Evolutionary conservation across 2,329 filamentous ascomycete species (phyloP), one percentile per base, ranked within the genome.

Genomic region (Aureobasidium sp.): DNA sequence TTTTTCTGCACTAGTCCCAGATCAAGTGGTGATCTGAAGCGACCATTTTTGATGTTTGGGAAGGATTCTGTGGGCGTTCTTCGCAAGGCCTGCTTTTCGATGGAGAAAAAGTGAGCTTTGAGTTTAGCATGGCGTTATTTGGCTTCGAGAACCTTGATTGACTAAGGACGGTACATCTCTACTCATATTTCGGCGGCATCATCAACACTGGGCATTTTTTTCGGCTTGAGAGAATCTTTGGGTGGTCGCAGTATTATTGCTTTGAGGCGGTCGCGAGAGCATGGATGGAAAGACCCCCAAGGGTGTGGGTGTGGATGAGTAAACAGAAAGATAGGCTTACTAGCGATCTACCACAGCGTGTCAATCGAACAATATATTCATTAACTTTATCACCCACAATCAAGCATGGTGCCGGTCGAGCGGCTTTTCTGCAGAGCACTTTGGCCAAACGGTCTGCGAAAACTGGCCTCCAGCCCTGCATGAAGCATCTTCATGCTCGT

Each of bases 51-150:
- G 55, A 48, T n/a, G 26, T 58, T 42, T 58, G 55, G 55, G 42
- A 58, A 58, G 55, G 42, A 58, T 58, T 58, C 27, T 29, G 12
- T 47, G 32, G 55, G 55, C 32, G 55, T 57, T 57, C 10, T 36
- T 46, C 50, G 55, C 41, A 34, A 48, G 42, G 55, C 55, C 26
- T 58, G 29, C 42, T 58, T 58, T 47, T 58, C n/a, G 20, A 58
- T 20, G 17, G 17, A 10, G 32, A 26, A 50, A 59, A 51, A 51
- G 57, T 36, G 46, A 60, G 57, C 46, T 60, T 58, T 60, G 57
- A 51, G 36, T 60, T 60, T 60, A 60, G 57, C 57, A 60, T 36
- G 57, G 57, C 57, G 57, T 60, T 60, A 51, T 60, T 60, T 41
- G 57, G 46, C 46, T 60, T 51, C 37, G 26, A 51, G 20, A 36